Conservation (phyloP, 1,284 basidiomycete genomes). For the Cryptococcus sp. region DNA sequence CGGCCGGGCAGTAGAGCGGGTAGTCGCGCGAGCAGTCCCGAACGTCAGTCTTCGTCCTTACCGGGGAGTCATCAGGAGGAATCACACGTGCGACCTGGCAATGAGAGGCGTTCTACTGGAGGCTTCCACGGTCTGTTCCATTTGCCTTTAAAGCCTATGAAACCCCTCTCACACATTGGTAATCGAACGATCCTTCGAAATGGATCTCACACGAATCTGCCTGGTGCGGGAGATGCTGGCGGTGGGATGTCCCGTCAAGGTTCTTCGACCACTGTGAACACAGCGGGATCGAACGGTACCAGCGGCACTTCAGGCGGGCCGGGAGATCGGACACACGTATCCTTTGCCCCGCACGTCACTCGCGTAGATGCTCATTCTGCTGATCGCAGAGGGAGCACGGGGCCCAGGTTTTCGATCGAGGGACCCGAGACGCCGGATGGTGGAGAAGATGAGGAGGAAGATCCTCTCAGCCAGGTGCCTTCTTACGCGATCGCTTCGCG, state of each 20-base stretch:
- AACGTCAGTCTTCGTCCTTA: conserved; percentile 21
- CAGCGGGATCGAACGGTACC: conserved; percentile 1
- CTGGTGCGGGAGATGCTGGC: neutral
- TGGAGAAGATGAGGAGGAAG: conserved; percentile 19
- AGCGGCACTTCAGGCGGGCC: neutral
- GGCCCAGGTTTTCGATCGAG: conserved; percentile 12
- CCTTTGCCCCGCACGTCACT: conserved; percentile 20
- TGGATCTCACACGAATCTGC: conserved; percentile 2
- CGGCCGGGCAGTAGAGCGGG: conserved; percentile 52
- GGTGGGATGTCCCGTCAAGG: conserved; percentile 16
- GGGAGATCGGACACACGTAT: conserved; percentile 14
- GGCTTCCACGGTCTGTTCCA: conserved; percentile 28
- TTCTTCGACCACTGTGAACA: conserved; percentile 15
- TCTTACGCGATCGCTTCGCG: conserved; percentile 72
- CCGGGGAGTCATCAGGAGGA: conserved; percentile 19
- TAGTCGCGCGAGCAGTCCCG: conserved; percentile 56
- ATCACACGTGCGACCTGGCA: conserved; percentile 10
- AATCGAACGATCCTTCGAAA: conserved; percentile 22
- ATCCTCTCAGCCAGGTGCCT: conserved; percentile 65
- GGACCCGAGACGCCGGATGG: conserved; percentile 8
- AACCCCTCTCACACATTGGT: conserved; percentile 15
- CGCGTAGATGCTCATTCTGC: conserved; percentile 5
- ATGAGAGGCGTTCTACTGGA: conserved; percentile 13
- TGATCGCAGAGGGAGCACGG: neutral
- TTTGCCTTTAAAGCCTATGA: conserved; percentile 27